Conservation (phyloP, 805 yeast genomes). For the Cyberlindnera suaveolens region DNA sequence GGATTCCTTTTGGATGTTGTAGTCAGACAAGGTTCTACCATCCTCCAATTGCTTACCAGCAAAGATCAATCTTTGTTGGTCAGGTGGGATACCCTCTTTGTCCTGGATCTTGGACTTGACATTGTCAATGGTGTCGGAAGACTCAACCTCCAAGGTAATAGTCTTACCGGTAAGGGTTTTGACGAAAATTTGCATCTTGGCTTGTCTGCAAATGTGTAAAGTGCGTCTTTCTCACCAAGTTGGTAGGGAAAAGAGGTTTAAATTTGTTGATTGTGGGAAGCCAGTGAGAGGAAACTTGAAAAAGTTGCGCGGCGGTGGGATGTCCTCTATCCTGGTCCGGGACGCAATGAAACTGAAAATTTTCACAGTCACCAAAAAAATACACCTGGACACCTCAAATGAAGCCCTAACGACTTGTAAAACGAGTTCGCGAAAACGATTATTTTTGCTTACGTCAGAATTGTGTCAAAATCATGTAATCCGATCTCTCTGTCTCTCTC, state of each 20-base stretch:
- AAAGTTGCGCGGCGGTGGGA: not conserved
- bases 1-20: slow-evolving; percentile 98
- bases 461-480: no score
- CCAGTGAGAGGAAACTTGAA: not conserved
- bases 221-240: slow-evolving; percentile 29
- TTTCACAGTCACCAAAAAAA: slow-evolving; percentile 9
- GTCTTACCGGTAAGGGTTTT: slow-evolving; percentile 99
- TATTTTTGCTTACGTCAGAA: no score
- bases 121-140: slow-evolving; percentile 95
- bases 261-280: not conserved
- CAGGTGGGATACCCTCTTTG: slow-evolving; percentile 97
- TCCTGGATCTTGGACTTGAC: slow-evolving; percentile 96
- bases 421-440: no score
- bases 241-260: slow-evolving; percentile 2
- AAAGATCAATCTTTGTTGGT: slow-evolving; percentile 93
- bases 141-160: slow-evolving; percentile 96
- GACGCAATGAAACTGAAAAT: not conserved
- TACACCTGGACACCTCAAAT: no score
- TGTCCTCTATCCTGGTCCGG: not conserved
- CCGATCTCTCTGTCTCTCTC: no score
- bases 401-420: no score
- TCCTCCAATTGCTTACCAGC: slow-evolving; percentile 98
- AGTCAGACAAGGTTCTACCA: slow-evolving; percentile 93
- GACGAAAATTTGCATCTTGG: slow-evolving; percentile 92
- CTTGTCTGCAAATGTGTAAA: slow-evolving; percentile 38